Evolutionary conservation across 192 early-diverging fungal genomes (phyloP).

Genomic region (Backusella westeae): DNA sequence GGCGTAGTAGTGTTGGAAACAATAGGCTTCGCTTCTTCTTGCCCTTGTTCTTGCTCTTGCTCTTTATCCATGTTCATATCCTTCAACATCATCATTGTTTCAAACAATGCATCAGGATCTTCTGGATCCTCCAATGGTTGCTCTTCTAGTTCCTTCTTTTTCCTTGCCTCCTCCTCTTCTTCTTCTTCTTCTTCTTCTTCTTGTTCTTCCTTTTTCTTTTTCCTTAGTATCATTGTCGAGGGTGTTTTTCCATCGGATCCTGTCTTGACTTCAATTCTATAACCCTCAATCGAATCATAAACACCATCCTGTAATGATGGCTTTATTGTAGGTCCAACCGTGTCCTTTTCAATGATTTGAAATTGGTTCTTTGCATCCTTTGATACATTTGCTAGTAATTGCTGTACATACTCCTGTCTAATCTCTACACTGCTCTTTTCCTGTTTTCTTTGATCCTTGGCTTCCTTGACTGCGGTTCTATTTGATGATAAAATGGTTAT

Average conservation of each 20-base stretch:
- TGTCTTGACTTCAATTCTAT: conserved; percentile 23
- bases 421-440: neutral
- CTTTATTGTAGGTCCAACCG: neutral
- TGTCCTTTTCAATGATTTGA: conserved; percentile 23
- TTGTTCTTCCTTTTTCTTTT: neutral
- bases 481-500: neutral
- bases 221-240: conserved; percentile 4
- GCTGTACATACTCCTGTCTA: conserved; percentile 24
- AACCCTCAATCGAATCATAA: conserved; percentile 41
- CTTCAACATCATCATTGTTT: conserved; percentile 41
- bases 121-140: conserved; percentile 23
- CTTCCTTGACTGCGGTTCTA: conserved; percentile 15
- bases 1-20: neutral
- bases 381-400: conserved; percentile 8
- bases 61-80: conserved; percentile 28
- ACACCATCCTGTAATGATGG: neutral
- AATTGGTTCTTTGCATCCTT: neutral
- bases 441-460: conserved; percentile 7
- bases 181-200: neutral
- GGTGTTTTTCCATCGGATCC: conserved; percentile 5
- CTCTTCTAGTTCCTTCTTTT: conserved; percentile 19
- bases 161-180: neutral
- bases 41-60: neutral
- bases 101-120: conserved; percentile 13
- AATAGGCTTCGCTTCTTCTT: neutral